Base-by-base conservation (phyloP, 2,329 filamentous ascomycete species). In the Aspergillus puulaauensis region DNA sequence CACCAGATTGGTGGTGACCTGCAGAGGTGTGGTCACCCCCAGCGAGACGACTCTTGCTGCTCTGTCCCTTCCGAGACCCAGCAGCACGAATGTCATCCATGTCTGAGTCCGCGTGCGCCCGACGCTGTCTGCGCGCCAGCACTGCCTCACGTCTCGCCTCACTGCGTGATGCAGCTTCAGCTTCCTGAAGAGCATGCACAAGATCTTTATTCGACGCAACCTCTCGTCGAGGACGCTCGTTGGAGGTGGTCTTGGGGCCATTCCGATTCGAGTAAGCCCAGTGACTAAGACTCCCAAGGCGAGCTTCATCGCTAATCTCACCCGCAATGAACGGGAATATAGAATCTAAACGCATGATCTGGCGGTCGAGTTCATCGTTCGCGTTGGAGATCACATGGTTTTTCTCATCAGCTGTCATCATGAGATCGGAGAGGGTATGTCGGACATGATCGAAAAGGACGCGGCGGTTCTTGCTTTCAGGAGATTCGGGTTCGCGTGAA, bases 361-460 rank as follows among this genome's bases (percentile, higher is more conserved):
- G 92, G 70, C 90, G 90, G 64, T 91, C 86, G 12, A 98, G 85
- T 46, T 93, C 91, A 66, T 96, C 90, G 68, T 93, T 95, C 54
- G 95, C 93, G 15, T 93, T 96, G 39, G 90, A 89, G 56, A 98
- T 89, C 66, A 99, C 95, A 66, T 97, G 93, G 65, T 97, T 96
- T 78, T 99, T 99, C 77, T 99, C 95, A 70, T 99, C 95, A 39
- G 98, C 83, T 1, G 93, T 93, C 48, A 91, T 86, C 45, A 98
- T 86, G 81, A 98, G 90, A 66, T 93, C 90, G 64, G 89, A 86
- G 52, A 96, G 88, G 63, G 90, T 88, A 66, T 86, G 82, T 39
- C 91, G 88, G 53, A 93, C 86, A 59, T 91, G 87, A 67, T 87
- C 86, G 71, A 93, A 96, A 43, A 93, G 80, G 68, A 89, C 85